phyloP scores from a whole-genome alignment of 441 rosid species.

The Pelargonium fulgidum region DNA sequence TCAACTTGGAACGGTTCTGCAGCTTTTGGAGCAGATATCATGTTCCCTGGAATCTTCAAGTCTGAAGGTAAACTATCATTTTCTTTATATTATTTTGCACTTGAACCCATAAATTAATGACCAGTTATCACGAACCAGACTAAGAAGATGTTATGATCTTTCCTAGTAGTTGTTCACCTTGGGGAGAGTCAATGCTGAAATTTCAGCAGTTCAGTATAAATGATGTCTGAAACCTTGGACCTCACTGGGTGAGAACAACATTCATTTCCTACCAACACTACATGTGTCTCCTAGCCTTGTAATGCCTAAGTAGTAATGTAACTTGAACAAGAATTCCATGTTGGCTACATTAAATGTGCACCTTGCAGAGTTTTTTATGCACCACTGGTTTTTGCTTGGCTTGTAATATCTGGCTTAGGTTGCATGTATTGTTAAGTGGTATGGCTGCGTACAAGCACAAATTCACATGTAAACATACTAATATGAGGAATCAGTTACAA shows the following conservation, averaged over 20 bases:
- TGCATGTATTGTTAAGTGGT: neutral
- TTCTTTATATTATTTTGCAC: constrained; percentile 1
- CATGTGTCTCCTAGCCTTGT: neutral
- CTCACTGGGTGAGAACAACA: neutral
- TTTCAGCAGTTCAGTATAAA: neutral
- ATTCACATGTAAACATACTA: neutral
- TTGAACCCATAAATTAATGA: neutral
- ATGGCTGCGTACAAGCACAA: neutral
- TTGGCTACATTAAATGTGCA: neutral
- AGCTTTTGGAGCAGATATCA: constrained; percentile 59
- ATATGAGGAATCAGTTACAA: neutral
- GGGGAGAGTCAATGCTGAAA: neutral
- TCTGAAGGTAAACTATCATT: constrained; percentile 34
- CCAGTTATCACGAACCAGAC: neutral
- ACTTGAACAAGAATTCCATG: neutral
- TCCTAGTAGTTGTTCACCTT: neutral
- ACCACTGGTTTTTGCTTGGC: neutral
- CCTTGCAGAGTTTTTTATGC: neutral
- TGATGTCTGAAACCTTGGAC: neutral
- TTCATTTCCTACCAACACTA: neutral
- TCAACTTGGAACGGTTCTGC: constrained; percentile 47
- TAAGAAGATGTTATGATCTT: neutral
- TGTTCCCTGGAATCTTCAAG: constrained; percentile 42
- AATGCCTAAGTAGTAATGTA: neutral
- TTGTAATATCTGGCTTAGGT: neutral